Evolutionary conservation across 352 stramenopile genomes (phyloP).

Genomic region (Thalassiosira mediterranea): DNA sequence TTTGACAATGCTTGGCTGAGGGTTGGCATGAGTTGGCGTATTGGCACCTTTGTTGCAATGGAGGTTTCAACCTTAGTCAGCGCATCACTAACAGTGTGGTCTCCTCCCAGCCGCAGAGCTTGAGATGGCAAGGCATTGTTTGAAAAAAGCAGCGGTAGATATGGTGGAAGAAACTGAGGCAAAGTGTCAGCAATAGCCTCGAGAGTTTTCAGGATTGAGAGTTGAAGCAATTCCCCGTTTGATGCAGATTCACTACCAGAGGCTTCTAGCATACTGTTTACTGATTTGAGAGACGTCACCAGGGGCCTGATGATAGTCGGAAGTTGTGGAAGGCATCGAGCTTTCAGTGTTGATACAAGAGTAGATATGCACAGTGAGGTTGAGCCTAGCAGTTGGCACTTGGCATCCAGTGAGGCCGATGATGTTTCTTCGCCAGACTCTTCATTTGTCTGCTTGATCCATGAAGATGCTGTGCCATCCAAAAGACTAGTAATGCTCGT

Average conservation of each 20-base stretch:
- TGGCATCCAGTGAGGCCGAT: slow-evolving; percentile 34
- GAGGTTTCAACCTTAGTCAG: slow-evolving; percentile 44
- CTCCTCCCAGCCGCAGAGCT: slow-evolving; percentile 35
- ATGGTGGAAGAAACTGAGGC: slow-evolving; percentile 73
- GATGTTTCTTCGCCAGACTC: slow-evolving; percentile 2
- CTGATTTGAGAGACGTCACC: slow-evolving; percentile 45
- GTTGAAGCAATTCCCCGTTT: slow-evolving; percentile 57
- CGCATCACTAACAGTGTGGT: slow-evolving; percentile 40
- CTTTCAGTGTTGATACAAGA: slow-evolving; percentile 65
- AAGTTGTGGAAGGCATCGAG: slow-evolving; percentile 62
- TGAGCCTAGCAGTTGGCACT: slow-evolving; percentile 62
- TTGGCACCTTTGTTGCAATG: slow-evolving; percentile 60
- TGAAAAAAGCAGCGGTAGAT: slow-evolving; percentile 67
- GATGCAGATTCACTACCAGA: background rate
- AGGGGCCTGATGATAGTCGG: slow-evolving; percentile 70
- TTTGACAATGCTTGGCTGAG: slow-evolving; percentile 39
- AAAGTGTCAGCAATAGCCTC: slow-evolving; percentile 63
- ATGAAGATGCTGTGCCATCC: slow-evolving; percentile 38
- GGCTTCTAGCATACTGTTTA: slow-evolving; percentile 39
- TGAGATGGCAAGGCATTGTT: slow-evolving; percentile 57
- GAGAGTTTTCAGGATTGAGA: slow-evolving; percentile 65
- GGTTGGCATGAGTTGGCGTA: slow-evolving; percentile 70
- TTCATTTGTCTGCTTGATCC: slow-evolving; percentile 33
- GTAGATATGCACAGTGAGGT: slow-evolving; percentile 65
- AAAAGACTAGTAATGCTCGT: slow-evolving; percentile 46